Evolutionary conservation across 2,329 filamentous ascomycete species (phyloP).

Genomic region (Talaromyces amestolkiae): DNA sequence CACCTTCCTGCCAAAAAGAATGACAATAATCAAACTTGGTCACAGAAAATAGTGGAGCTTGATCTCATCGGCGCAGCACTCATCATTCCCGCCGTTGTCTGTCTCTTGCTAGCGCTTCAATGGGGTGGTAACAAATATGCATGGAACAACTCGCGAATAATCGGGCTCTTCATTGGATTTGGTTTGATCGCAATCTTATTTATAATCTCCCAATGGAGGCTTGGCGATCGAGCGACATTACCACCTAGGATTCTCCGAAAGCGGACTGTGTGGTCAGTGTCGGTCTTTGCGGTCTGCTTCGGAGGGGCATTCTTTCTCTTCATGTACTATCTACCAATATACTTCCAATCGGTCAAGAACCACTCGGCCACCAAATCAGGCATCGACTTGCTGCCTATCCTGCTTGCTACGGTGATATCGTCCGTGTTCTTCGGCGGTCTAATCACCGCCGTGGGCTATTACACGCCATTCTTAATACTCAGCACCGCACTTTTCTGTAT

Average conservation of each 20-base stretch:
- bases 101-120: constrained; percentile 48
- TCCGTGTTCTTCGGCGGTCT: constrained; percentile 29
- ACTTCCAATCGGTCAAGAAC: constrained; percentile 44
- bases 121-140: constrained; percentile 41
- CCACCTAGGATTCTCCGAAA: constrained; percentile 38
- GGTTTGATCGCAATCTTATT: constrained; percentile 38
- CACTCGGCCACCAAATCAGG: constrained; percentile 37
- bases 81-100: constrained; percentile 40
- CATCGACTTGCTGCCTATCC: constrained; percentile 44
- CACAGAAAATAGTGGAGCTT: constrained; percentile 31
- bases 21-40: background rate
- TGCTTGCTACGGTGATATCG: constrained; percentile 34
- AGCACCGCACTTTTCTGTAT: constrained; percentile 25
- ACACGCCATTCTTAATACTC: constrained; percentile 28
- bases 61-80: constrained; percentile 46
- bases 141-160: constrained; percentile 42
- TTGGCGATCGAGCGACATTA: constrained; percentile 44
- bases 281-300: constrained; percentile 38
- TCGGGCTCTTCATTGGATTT: constrained; percentile 48
- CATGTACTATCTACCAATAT: constrained; percentile 50
- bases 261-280: constrained; percentile 35
- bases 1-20: background rate
- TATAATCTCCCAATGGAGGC: constrained; percentile 34
- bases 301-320: constrained; percentile 37
- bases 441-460: constrained; percentile 28